These are phyloP conservation scores for Neurospora hispaniola DNA, from an alignment of 495 filamentous ascomycete genomes.

Conservation along the genomic window DNA sequence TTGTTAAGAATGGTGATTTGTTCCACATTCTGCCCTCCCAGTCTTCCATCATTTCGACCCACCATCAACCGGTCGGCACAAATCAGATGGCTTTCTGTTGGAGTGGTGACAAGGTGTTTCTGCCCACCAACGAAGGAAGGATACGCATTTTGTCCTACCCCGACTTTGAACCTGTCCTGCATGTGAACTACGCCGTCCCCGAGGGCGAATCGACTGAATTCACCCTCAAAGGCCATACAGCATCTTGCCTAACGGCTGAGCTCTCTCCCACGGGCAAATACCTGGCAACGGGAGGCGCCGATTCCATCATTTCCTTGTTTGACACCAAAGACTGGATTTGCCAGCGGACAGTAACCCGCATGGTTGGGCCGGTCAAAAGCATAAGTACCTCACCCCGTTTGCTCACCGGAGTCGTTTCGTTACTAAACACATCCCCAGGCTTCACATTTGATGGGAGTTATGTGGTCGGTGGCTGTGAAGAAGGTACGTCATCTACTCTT, in stretches of 20 bases:
- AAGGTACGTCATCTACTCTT: slow-evolving; percentile 38
- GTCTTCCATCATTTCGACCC: slow-evolving; percentile 43
- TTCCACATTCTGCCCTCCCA: slow-evolving; percentile 50
- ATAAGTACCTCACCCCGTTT: slow-evolving; percentile 42
- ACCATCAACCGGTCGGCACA: slow-evolving; percentile 64
- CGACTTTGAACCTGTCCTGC: slow-evolving; percentile 38
- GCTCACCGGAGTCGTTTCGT: slow-evolving; percentile 4
- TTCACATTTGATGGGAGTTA: slow-evolving; percentile 90
- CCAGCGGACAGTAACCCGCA: slow-evolving; percentile 63
- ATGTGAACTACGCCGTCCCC: slow-evolving; percentile 24
- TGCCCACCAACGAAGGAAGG: slow-evolving; percentile 73
- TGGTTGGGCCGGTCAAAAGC: slow-evolving; percentile 69
- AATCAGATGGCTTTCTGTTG: slow-evolving; percentile 79
- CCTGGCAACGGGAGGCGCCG: slow-evolving; percentile 79
- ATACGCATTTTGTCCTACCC: slow-evolving; percentile 74
- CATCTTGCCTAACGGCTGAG: slow-evolving; percentile 58
- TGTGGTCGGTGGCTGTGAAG: slow-evolving; percentile 75
- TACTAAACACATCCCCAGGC: slow-evolving; percentile 21
- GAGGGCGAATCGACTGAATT: slow-evolving; percentile 34
- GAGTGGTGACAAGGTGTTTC: slow-evolving; percentile 58
- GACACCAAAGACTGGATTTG: slow-evolving; percentile 91
- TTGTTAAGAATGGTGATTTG: slow-evolving; percentile 54
- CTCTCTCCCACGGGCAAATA: slow-evolving; percentile 68
- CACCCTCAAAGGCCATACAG: slow-evolving; percentile 75
- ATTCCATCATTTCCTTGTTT: slow-evolving; percentile 83